Percentiles rank a stretch among this genome's conserved stretches.
Evolutionary conservation across 1,139 yeast species (phyloP).

Genomic region (Suhomyces guaymorum): DNA sequence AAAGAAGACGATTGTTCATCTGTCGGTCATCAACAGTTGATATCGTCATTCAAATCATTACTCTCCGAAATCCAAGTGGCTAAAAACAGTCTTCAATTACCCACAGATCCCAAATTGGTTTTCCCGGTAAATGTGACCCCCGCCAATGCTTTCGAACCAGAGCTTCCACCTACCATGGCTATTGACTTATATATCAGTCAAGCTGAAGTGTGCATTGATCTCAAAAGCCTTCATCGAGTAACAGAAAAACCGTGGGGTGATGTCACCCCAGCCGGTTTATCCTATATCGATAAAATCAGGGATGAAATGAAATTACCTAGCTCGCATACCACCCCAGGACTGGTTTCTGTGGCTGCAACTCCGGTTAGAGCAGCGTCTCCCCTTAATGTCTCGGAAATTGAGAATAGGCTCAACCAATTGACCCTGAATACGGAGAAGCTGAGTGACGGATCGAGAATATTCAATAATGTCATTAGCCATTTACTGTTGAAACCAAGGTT

Average conservation of each 20-base stretch:
- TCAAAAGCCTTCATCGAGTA: slow-evolving; percentile 39
- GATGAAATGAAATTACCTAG: slow-evolving; percentile 43
- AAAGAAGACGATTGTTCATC: slow-evolving; percentile 10
- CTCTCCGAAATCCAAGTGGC: slow-evolving; percentile 34
- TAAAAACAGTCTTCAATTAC: slow-evolving; percentile 41
- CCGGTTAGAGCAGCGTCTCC: slow-evolving; percentile 15
- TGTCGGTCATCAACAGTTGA: slow-evolving; percentile 18
- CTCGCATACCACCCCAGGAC: slow-evolving; percentile 13
- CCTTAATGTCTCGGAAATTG: slow-evolving; percentile 23
- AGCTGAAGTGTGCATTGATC: slow-evolving; percentile 47
- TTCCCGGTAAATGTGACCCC: slow-evolving; percentile 40
- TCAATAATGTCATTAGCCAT: slow-evolving; percentile 30
- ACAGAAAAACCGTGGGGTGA: slow-evolving; percentile 47
- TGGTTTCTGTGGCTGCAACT: slow-evolving; percentile 8
- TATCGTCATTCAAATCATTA: slow-evolving; percentile 28
- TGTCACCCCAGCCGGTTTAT: slow-evolving; percentile 31
- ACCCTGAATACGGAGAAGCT: slow-evolving; percentile 8
- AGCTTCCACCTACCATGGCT: slow-evolving; percentile 32
- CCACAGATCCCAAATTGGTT: slow-evolving; percentile 43
- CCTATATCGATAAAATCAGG: slow-evolving; percentile 43
- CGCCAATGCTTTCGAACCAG: slow-evolving; percentile 33
- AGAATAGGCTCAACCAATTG: slow-evolving; percentile 18
- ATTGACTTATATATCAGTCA: slow-evolving; percentile 46
- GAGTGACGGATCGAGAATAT: slow-evolving; percentile 12
- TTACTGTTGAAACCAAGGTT: slow-evolving; percentile 35